phyloP scores from a whole-genome alignment of 352 stramenopile genomes.

The Pythium guiyangense region DNA sequence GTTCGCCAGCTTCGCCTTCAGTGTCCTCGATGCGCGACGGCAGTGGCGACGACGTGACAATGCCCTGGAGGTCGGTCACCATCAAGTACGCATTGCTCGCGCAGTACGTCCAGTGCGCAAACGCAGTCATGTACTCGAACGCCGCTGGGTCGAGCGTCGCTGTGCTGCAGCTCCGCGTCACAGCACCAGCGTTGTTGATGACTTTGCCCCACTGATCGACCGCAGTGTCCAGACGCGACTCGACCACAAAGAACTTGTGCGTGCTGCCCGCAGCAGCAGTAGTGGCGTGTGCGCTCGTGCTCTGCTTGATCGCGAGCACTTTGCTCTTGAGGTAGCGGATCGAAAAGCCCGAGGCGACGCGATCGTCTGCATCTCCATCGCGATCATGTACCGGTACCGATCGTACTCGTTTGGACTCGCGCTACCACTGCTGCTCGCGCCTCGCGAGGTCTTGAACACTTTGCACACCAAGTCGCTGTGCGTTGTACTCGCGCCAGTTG shows the following conservation, averaged over 20 bases:
- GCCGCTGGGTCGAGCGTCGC: no score
- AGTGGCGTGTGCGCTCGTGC: not conserved
- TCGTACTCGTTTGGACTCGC: slow-evolving; percentile 12
- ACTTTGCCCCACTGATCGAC: slow-evolving; percentile 31
- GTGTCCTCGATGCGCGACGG: no score
- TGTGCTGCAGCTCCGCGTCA: not conserved
- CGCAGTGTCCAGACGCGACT: no score
- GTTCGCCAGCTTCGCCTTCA: no score
- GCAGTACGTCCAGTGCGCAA: no score
- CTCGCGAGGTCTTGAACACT: not conserved
- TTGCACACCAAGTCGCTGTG: not conserved
- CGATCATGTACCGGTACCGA: slow-evolving; percentile 27
- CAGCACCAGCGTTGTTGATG: slow-evolving; percentile 43
- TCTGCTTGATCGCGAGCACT: no score
- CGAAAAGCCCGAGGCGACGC: slow-evolving; percentile 28
- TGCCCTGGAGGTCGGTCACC: no score
- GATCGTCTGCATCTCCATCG: slow-evolving; percentile 36
- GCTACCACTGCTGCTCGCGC: not conserved
- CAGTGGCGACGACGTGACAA: no score
- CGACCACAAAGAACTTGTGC: slow-evolving; percentile 3
- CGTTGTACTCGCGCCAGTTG: not conserved
- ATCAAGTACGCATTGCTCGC: no score
- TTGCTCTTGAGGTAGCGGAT: not conserved
- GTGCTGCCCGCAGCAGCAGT: not conserved
- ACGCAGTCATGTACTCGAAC: slow-evolving; percentile 3